Evolutionary conservation across 2,329 filamentous ascomycete genomes (phyloP).

Genomic region (Fusarium sp.): DNA sequence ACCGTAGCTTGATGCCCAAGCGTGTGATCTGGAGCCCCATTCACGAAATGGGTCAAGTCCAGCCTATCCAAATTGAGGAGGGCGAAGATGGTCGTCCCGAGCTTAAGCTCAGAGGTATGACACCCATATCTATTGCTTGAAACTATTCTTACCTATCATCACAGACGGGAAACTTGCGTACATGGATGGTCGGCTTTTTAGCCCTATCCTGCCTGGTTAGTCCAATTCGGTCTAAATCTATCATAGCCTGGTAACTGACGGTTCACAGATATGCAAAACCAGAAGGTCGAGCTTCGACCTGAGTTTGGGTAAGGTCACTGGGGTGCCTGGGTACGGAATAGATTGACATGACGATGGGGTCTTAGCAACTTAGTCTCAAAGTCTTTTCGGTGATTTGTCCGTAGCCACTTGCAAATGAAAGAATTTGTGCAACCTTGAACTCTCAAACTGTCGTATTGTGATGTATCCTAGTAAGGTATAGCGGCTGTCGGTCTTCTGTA

Average conservation of each 20-base stretch:
- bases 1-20: constrained; percentile 18
- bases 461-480: too few relatives aligned
- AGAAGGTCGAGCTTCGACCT: not conserved
- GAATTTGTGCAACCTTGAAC: too few relatives aligned
- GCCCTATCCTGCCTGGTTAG: not conserved
- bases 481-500: too few relatives aligned
- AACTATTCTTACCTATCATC: not conserved
- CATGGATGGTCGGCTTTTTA: fast-evolving
- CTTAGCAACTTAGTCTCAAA: too few relatives aligned
- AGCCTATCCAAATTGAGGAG: not conserved
- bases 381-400: too few relatives aligned
- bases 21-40: not conserved
- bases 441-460: too few relatives aligned
- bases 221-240: fast-evolving
- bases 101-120: constrained; percentile 16
- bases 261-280: not conserved
- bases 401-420: too few relatives aligned
- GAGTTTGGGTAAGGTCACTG: too few relatives aligned
- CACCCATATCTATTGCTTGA: too few relatives aligned
- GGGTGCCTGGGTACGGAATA: too few relatives aligned
- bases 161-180: not conserved
- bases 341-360: too few relatives aligned
- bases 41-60: fast-evolving
- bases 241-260: fast-evolving
- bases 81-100: not conserved